Conservation (phyloP, 2,329 filamentous ascomycete species). For the Lachnellula subtilissima region DNA sequence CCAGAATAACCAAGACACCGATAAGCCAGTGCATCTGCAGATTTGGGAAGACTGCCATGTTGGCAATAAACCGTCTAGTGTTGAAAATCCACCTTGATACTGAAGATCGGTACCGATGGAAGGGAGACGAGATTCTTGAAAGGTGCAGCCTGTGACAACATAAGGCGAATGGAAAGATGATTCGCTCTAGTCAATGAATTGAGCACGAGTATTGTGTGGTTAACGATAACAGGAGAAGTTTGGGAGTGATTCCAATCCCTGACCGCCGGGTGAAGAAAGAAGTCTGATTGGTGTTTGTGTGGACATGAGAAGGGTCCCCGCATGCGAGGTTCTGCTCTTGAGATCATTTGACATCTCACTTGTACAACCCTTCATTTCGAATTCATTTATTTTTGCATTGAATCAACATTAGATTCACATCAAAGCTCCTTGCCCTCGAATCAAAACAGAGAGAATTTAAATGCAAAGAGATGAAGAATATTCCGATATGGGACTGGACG, state of each 20-base stretch:
- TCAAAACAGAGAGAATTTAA: too few relatives aligned
- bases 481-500: too few relatives aligned
- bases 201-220: neutral
- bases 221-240: neutral
- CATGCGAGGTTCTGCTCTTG: neutral
- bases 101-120: neutral
- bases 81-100: neutral
- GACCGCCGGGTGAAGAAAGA: neutral
- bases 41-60: neutral
- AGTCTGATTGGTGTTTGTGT: neutral
- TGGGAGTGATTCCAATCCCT: neutral
- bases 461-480: too few relatives aligned
- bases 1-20: neutral
- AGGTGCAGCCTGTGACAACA: neutral
- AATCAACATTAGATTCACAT: too few relatives aligned
- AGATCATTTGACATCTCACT: too few relatives aligned
- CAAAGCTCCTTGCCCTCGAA: too few relatives aligned
- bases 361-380: too few relatives aligned
- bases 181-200: neutral
- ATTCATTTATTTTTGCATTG: too few relatives aligned
- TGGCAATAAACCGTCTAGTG: neutral
- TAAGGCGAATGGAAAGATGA: neutral
- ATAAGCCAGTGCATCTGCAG: conserved; percentile 2
- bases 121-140: neutral
- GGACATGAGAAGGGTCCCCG: neutral